Evolutionary conservation across 306 rosid genomes (phyloP), one percentile per base, ranked within the genome.

Genomic region (Styphnolobium japonicum): DNA sequence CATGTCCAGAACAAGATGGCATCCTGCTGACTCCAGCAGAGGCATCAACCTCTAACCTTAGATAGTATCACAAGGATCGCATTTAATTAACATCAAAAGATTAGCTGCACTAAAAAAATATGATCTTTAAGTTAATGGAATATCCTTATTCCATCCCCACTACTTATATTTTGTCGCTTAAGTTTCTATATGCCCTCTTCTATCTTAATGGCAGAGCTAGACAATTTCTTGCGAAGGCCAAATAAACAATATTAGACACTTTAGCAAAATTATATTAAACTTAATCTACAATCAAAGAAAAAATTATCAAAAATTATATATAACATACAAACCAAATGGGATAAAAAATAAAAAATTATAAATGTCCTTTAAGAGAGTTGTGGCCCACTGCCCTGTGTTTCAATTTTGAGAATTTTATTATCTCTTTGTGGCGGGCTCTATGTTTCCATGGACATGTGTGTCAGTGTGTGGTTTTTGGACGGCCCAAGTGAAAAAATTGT

Each of bases 21-120:
- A 19, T 46, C 62, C 68, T 5, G 36, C 51, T 45, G 60, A 67
- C 29, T 25, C 57, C 19, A 36, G 56, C 14, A 33, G 18, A 43
- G 11, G 62, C 25, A 36, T 52, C 19, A 34, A 34, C 72, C 40
- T 76, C 53, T 15, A 36, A 36, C 29, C 48, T 36, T 18, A 36
- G 9, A 65, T 10, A 18, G 29, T 27, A 18, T 10, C 71, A n/a
- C 31, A 78, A 55, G 34, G 49, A 36, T 71, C 6, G 18, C 40
- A 16, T 23, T 56, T 11, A 63, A 55, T 23, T 76, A 76, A 67
- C 61, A 34, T 43, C 36, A 67, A 77, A n/a, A 67, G 22, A 66
- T 55, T 63, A 68, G 61, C 52, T 68, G 21, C 19, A 45, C 65
- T 57, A n/a, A 31, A 19, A 12, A 10, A 69, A 27, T 67, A 42